Evolutionary conservation across 495 filamentous ascomycete genomes (phyloP).

Genomic region (Hyaloscypha variabilis): DNA sequence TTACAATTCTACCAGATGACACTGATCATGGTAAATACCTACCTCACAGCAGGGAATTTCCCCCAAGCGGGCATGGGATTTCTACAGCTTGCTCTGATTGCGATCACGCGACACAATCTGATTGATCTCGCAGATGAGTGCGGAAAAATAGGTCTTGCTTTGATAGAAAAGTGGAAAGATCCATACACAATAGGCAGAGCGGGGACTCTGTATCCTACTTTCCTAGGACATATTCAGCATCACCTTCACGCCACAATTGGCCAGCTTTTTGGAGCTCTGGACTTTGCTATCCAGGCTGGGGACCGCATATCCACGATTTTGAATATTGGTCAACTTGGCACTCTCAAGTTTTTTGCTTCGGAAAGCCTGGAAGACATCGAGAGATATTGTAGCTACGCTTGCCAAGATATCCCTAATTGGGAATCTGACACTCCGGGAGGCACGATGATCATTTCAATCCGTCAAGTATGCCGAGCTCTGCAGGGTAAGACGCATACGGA

Average conservation of each 20-base stretch:
- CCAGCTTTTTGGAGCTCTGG: conserved; percentile 66
- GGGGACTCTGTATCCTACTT: conserved; percentile 70
- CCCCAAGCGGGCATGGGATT: conserved; percentile 77
- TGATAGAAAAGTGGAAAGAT: conserved; percentile 69
- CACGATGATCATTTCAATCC: conserved; percentile 65
- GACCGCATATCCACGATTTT: conserved; percentile 76
- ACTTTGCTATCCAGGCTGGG: conserved; percentile 67
- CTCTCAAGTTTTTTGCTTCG: conserved; percentile 70
- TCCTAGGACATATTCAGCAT: conserved; percentile 71
- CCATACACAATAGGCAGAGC: conserved; percentile 69
- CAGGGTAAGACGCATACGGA: conserved; percentile 78
- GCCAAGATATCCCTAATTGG: conserved; percentile 78
- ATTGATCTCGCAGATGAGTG: conserved; percentile 66
- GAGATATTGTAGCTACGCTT: conserved; percentile 67
- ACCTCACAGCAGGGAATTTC: conserved; percentile 65
- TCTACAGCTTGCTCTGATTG: conserved; percentile 72
- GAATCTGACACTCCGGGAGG: conserved; percentile 74
- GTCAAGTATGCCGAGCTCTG: conserved; percentile 77
- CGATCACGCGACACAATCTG: conserved; percentile 71
- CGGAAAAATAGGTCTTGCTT: conserved; percentile 61
- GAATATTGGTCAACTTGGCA: conserved; percentile 70
- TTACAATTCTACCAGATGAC: conserved; percentile 76
- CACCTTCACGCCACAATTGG: conserved; percentile 64
- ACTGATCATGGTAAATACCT: conserved; percentile 69
- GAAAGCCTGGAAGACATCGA: conserved; percentile 80